Conservation (phyloP, 345 rosid species). For the Abelmoschus esculentus region DNA sequence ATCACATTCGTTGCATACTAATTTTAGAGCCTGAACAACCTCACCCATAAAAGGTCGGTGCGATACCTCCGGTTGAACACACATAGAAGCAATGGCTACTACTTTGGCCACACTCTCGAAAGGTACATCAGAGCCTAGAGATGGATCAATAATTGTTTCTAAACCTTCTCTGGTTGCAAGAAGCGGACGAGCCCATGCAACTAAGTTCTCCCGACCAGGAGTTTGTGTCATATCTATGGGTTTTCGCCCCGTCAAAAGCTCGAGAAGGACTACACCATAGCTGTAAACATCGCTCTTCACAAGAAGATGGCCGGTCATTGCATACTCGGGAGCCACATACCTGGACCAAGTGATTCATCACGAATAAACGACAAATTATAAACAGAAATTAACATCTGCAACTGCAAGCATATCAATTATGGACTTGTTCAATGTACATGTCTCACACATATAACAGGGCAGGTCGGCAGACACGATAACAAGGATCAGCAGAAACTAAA, state of each 20-base stretch:
- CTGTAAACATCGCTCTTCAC: slow-evolving; percentile 4
- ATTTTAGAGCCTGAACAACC: slow-evolving; percentile 92
- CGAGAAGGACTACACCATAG: not conserved
- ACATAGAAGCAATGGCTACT: slow-evolving; percentile 93
- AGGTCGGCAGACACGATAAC: not conserved
- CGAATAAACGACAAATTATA: slow-evolving; percentile 1
- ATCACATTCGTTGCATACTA: slow-evolving; percentile 80
- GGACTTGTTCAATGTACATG: not conserved
- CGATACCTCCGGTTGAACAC: slow-evolving; percentile 91
- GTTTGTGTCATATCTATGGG: not conserved
- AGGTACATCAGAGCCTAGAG: slow-evolving; percentile 56
- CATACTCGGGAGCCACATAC: slow-evolving; percentile 50
- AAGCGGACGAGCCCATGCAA: slow-evolving; percentile 36
- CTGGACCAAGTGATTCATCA: slow-evolving; percentile 29
- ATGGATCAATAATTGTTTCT: slow-evolving; percentile 53
- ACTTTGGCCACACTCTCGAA: slow-evolving; percentile 81
- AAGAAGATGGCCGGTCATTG: slow-evolving; percentile 1
- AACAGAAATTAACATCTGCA: no score
- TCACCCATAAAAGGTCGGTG: slow-evolving; percentile 99
- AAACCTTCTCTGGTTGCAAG: slow-evolving; percentile 76
- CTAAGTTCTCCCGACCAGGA: not conserved
- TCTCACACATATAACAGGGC: not conserved
- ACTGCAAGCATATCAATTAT: not conserved
- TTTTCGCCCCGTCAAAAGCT: not conserved
- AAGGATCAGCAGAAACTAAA: not conserved